Conservation (phyloP, 108 stramenopile genomes). For the Fistulifera pelliculosa region DNA sequence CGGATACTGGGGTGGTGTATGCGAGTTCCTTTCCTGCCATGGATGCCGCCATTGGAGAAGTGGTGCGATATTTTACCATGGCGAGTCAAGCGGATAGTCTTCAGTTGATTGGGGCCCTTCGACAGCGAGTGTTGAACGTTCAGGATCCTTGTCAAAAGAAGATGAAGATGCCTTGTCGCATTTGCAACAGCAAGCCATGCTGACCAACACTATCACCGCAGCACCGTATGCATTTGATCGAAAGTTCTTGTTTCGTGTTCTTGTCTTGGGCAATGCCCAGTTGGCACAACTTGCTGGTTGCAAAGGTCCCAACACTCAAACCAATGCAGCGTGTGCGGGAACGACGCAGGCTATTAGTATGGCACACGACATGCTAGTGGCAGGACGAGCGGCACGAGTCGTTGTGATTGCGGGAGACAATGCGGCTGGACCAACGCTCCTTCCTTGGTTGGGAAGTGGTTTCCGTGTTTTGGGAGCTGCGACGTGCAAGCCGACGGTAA, state of each 20-base stretch:
- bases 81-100: slow-evolving; percentile 76
- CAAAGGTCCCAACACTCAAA: slow-evolving; percentile 94
- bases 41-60: slow-evolving; percentile 94
- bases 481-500: slow-evolving; percentile 52
- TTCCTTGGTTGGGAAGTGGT: slow-evolving; percentile 92
- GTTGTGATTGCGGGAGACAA: slow-evolving; percentile 93
- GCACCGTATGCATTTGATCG: slow-evolving; percentile 91
- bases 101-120: slow-evolving; percentile 69
- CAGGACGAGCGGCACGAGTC: slow-evolving; percentile 88
- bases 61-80: slow-evolving; percentile 86
- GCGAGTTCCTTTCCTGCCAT: slow-evolving; percentile 93
- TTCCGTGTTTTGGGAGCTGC: slow-evolving; percentile 95
- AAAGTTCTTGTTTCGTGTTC: slow-evolving; percentile 94
- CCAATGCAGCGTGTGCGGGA: slow-evolving; percentile 96
- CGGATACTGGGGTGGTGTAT: slow-evolving; percentile 91
- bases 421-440: slow-evolving; percentile 81
- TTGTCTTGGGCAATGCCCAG: slow-evolving; percentile 93
- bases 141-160: slow-evolving; percentile 64
- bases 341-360: slow-evolving; percentile 93
- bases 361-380: slow-evolving; percentile 91
- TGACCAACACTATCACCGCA: slow-evolving; percentile 23
- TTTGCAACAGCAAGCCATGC: slow-evolving; percentile 40
- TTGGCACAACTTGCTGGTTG: slow-evolving; percentile 92
- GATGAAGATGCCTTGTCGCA: slow-evolving; percentile 83
- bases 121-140: slow-evolving; percentile 62